Base-by-base conservation (phyloP, 129 eudicot species). In the Flaveria sonorensis region DNA sequence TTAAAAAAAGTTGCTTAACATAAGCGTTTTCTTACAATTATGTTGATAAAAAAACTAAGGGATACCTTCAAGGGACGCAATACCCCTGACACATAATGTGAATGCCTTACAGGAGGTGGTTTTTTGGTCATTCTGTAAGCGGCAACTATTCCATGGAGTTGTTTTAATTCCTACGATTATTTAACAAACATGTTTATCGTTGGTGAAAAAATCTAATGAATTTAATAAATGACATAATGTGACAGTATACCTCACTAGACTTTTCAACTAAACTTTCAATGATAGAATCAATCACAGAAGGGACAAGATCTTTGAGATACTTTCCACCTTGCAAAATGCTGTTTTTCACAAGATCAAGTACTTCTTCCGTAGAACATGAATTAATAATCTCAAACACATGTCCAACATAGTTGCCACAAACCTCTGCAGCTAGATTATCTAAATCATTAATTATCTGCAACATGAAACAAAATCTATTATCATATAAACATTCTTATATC, bases 21-120 rank as follows among this genome's bases (percentile, higher is more conserved):
- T 6, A 63, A 15, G 12, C 45, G 13, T 1, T 40, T 32, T 19
- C 72, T 9, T 9, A 16, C 68, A 50, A 66, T 15, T 30, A 63
- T 32, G 7, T 30, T 63, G 11, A 63, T 13, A 63, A 63, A 9
- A 63, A 36, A 60, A 75, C 51, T 20, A 7, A 65, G 12, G 26
- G 50, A 68, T 78, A 90, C 98, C 97, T 88, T 88, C 66, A 93
- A 81, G 53, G 92, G 96, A 11, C 92, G 92, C 79, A 95, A 85
- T 45, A 95, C 84, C 11, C 96, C 96, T 0, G 96, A 83, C 28
- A 95, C 97, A 79, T 95, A 95, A 24, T 87, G 96, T 15, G 99
- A 95, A 83, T 95, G 99, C 79, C 99, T 85, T 30, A 86, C 97
- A 30, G 99, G 99, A 73, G 83, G 89, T 65, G 99, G 96, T 81